Percentiles rank a stretch among this genome's conserved stretches.
Evolutionary conservation across 75 land plant genomes (phyloP).

Genomic region (Picea glauca): DNA sequence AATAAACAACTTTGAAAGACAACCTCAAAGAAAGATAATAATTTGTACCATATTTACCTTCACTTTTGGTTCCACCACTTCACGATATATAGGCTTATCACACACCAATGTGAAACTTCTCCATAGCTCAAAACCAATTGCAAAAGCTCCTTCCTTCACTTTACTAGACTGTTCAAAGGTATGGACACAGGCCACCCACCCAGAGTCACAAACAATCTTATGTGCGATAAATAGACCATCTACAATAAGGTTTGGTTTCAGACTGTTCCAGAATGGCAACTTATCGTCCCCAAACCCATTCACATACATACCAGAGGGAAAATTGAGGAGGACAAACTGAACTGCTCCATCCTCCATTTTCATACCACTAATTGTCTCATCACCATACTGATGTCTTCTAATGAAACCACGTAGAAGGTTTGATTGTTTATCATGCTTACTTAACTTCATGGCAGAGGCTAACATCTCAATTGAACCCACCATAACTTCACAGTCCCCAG

Average conservation of each 20-base stretch:
- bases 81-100: neutral
- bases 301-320: neutral
- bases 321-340: neutral
- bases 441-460: neutral
- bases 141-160: neutral
- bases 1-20: neutral
- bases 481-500: neutral
- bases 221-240: neutral
- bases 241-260: neutral
- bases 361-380: neutral
- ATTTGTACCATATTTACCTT: neutral
- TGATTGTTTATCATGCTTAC: neutral
- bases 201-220: neutral
- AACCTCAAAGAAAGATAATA: neutral
- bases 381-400: neutral
- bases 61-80: neutral
- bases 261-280: neutral
- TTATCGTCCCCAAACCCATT: neutral
- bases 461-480: neutral
- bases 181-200: slow-evolving; percentile 4
- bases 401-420: neutral
- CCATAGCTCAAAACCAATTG: neutral
- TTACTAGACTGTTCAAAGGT: neutral
- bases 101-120: neutral
- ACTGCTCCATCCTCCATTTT: neutral